Evolutionary conservation across 2,329 filamentous ascomycete species (phyloP), one percentile per base, ranked within the genome.

Genomic region (Lomentospora prolificans): DNA sequence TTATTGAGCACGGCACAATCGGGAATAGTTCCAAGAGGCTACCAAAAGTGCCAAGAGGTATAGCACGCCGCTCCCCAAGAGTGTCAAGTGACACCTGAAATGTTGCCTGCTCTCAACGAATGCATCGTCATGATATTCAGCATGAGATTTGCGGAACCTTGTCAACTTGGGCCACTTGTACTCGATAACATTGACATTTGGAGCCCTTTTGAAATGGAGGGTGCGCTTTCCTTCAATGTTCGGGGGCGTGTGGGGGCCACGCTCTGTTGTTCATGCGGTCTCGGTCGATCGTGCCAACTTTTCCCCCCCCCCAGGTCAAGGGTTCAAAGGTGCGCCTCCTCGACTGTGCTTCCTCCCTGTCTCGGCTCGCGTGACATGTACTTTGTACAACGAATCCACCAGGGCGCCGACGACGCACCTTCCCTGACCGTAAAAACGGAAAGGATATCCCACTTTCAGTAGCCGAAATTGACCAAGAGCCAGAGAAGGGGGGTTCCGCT

Each of bases 261-360:
- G 48, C 48, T 51, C 7, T 28, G 48, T 51, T 31, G 25, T 51
- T 51, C 48, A 51, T 51, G 48, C 48, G 25, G 14, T 12, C 48
- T 31, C 25, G 48, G 48, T 28, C 48, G 48, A 51, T 51, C 48
- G 17, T 51, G 48, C 48, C 48, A 28, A 22, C 27, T 10, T 22
- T 4, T 10, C 22, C 22, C 24, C 44, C 44, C 17, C 17, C 10
- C 10, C 17, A 22, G 10, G 22, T 22, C 44, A 48, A 22, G 44
- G 17, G 44, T 17, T 22, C 19, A 48, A 19, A 22, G 17, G 17
- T 22, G n/a, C 19, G 17, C 2, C 5, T 48, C 22, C 22, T 48
- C 6, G 17, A 19, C 17, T 14, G n/a, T 19, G 36, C n/a, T 41
- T 41, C 36, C n/a, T 41, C 36, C 19, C n/a, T n/a, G n/a, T n/a